Evolutionary conservation across 768 basidiomycete genomes (phyloP).

Genomic region (Hygrophorus pudorinus): DNA sequence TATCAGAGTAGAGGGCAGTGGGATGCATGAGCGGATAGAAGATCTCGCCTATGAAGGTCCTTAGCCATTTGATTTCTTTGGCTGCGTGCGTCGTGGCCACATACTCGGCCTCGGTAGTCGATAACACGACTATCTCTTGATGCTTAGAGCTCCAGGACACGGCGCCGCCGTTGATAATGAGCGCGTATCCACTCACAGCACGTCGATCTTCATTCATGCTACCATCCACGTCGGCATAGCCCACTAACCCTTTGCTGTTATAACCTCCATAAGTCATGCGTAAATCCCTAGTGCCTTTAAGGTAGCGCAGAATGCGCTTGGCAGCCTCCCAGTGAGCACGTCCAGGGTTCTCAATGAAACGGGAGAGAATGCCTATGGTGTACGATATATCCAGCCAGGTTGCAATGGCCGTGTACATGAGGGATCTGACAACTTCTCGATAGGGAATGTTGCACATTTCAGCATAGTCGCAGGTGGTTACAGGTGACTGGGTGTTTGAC

Average conservation of each 20-base stretch:
- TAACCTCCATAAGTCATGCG: constrained; percentile 9
- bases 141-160: constrained; percentile 19
- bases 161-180: constrained; percentile 17
- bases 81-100: constrained; percentile 12
- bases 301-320: constrained; percentile 12
- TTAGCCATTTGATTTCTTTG: constrained; percentile 18
- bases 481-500: constrained; percentile 5
- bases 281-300: constrained; percentile 8
- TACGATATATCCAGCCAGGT: constrained; percentile 20
- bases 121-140: constrained; percentile 13
- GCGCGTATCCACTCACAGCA: constrained; percentile 22
- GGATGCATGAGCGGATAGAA: constrained; percentile 3
- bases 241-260: constrained; percentile 11
- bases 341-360: constrained; percentile 20
- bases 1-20: constrained; percentile 13
- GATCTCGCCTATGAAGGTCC: constrained; percentile 14
- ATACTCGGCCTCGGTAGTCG: constrained; percentile 12
- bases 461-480: constrained; percentile 4
- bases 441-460: constrained; percentile 10
- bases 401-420: constrained; percentile 17
- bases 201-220: constrained; percentile 14
- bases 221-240: constrained; percentile 16
- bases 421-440: constrained; percentile 11
- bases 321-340: constrained; percentile 15
- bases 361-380: constrained; percentile 15